Percentiles rank a stretch among this genome's conserved stretches.
Conservation (phyloP, 2,329 filamentous ascomycete species). For the Didymella glomerata region DNA sequence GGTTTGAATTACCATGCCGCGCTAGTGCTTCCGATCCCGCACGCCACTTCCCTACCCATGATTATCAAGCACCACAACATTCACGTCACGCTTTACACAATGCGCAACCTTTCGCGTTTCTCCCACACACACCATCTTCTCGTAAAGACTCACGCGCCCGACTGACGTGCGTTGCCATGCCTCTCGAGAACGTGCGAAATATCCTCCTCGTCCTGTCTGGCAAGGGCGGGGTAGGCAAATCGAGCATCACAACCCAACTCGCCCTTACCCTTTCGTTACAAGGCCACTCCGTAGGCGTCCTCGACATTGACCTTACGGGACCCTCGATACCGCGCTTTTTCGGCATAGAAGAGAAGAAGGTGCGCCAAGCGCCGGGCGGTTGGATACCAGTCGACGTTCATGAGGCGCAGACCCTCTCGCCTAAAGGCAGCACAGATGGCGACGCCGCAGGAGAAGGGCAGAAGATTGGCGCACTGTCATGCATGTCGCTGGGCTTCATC, state of each 20-base stretch:
- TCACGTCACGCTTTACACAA: constrained; percentile 28
- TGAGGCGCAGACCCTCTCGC: constrained; percentile 54
- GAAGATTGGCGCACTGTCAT: constrained; percentile 71
- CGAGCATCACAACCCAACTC: constrained; percentile 94
- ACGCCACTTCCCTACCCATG: constrained; percentile 36
- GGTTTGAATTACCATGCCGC: constrained; percentile 20
- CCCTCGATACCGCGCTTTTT: constrained; percentile 97
- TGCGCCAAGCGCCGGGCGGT: constrained; percentile 87
- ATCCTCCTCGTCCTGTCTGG: constrained; percentile 88
- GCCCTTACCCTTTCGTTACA: constrained; percentile 86
- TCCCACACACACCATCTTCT: not conserved
- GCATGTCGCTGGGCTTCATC: constrained; percentile 94
- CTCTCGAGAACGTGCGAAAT: constrained; percentile 75
- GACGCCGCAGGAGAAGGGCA: constrained; percentile 19
- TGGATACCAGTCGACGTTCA: constrained; percentile 93
- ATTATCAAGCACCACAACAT: constrained; percentile 45
- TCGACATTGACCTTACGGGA: constrained; percentile 95
- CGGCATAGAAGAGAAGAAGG: constrained; percentile 85
- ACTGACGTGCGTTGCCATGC: constrained; percentile 62
- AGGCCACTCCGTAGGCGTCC: constrained; percentile 89
- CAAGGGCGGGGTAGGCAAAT: constrained; percentile 98
- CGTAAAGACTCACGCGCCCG: constrained; percentile 24
- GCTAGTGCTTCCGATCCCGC: constrained; percentile 37
- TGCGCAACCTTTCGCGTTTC: constrained; percentile 7
- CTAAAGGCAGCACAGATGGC: constrained; percentile 20